Conservation (phyloP, 108 stramenopile species). For the Skeletonema grethae region DNA sequence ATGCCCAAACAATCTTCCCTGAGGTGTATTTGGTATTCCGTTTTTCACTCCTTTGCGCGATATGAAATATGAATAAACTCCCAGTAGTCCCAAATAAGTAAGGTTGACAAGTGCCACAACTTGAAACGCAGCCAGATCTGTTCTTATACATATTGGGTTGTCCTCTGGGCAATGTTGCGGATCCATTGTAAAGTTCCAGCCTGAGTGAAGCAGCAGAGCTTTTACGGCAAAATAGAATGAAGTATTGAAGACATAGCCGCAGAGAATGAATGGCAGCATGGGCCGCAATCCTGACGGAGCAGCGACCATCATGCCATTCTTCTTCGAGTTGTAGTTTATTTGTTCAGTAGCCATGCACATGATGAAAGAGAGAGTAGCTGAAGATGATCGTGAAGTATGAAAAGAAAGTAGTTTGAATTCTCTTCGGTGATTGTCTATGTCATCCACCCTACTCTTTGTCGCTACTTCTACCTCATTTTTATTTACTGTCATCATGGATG, state of each 20-base stretch:
- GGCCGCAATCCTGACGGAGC: constrained; percentile 6
- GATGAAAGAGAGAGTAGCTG: neutral
- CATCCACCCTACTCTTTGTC: neutral
- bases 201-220: neutral
- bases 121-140: constrained; percentile 59
- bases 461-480: too few relatives aligned
- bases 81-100: constrained; percentile 32
- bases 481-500: too few relatives aligned
- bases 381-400: neutral
- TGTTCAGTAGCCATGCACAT: neutral
- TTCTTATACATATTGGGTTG: constrained; percentile 27
- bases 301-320: neutral
- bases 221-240: neutral
- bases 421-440: neutral
- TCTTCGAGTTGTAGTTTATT: neutral
- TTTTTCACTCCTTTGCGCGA: constrained; percentile 7
- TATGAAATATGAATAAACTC: constrained; percentile 46
- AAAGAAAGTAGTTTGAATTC: neutral
- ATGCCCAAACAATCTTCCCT: constrained; percentile 54
- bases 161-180: constrained; percentile 10
- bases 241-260: constrained; percentile 30
- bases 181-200: neutral
- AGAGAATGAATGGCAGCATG: constrained; percentile 8
- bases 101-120: constrained; percentile 40
- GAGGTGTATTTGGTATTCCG: constrained; percentile 42